Evolutionary conservation across 495 filamentous ascomycete genomes (phyloP).

Genomic region (Xylaria scruposa): DNA sequence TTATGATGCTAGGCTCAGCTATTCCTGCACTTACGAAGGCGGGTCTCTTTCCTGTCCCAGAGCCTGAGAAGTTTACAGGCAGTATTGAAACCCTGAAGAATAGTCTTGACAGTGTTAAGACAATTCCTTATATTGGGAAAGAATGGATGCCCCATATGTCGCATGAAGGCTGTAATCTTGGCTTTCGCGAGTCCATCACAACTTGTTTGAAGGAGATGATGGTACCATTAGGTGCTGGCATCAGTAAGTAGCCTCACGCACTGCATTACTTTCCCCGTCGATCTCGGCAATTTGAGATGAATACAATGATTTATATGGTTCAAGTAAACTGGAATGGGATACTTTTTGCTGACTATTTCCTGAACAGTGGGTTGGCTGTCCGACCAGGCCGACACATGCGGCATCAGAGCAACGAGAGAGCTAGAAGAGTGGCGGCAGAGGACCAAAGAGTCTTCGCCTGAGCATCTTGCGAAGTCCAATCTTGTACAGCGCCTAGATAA

Average conservation of each 20-base stretch:
- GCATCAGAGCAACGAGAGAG: conserved; percentile 21
- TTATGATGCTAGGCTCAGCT: conserved; percentile 32
- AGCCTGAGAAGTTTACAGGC: conserved; percentile 20
- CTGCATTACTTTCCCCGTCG: not conserved
- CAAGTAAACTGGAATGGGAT: not conserved
- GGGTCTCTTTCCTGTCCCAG: conserved; percentile 28
- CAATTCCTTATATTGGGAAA: conserved; percentile 22
- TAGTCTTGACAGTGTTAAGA: conserved; percentile 19
- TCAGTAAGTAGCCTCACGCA: conserved; percentile 20
- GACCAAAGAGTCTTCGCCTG: not conserved
- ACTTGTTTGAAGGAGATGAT: conserved; percentile 26
- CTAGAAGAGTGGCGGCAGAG: conserved; percentile 21
- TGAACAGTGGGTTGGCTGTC: conserved; percentile 25
- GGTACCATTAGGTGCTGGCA: conserved; percentile 17
- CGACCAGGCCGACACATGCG: conserved; percentile 20
- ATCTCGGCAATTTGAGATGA: not conserved
- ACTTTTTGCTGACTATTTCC: not conserved
- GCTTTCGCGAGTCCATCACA: conserved; percentile 10
- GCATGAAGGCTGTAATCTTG: conserved; percentile 26
- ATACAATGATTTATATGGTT: not conserved
- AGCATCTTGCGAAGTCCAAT: not conserved
- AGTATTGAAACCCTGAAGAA: conserved; percentile 28
- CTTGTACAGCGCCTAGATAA: not conserved
- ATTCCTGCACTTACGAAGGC: conserved; percentile 20
- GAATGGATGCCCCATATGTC: conserved; percentile 30